Evolutionary conservation across 2,329 filamentous ascomycete species (phyloP).

Genomic region (Aspergillus aculeatinus): DNA sequence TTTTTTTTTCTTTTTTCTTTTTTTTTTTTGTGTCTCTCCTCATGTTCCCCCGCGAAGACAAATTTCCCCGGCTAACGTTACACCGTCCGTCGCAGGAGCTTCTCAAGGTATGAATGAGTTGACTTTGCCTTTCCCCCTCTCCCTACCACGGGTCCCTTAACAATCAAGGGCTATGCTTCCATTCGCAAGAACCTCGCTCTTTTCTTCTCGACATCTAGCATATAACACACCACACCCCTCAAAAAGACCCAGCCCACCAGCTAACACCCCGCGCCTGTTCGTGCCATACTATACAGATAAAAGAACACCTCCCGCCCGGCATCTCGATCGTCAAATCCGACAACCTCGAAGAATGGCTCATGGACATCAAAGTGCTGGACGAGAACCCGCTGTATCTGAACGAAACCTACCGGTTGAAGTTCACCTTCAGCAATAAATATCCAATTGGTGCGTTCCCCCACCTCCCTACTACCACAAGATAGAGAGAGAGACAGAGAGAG

Average conservation of each 20-base stretch:
- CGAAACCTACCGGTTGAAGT: conserved; percentile 80
- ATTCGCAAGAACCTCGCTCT: neutral
- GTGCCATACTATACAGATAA: conserved; percentile 45
- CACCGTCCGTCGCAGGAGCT: conserved; percentile 47
- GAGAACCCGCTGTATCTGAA: conserved; percentile 81
- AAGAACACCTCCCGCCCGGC: conserved; percentile 60
- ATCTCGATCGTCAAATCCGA: conserved; percentile 80
- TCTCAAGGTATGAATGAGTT: conserved; percentile 47
- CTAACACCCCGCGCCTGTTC: neutral
- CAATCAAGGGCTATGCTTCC: neutral
- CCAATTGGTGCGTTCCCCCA: conserved; percentile 70
- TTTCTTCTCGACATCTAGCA: neutral
- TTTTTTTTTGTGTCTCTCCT: no score
- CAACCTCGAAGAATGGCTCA: conserved; percentile 82
- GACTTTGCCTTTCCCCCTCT: neutral
- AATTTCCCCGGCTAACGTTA: conserved; percentile 23
- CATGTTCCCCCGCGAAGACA: neutral
- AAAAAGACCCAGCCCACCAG: neutral
- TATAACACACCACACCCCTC: no score
- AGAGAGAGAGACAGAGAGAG: no score
- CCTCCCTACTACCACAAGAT: no score
- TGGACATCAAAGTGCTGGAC: conserved; percentile 90
- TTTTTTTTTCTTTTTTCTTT: neutral
- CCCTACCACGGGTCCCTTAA: neutral
- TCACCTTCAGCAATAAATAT: conserved; percentile 79